Evolutionary conservation across 495 filamentous ascomycete species (phyloP).

Genomic region (Aspergillus baeticus): DNA sequence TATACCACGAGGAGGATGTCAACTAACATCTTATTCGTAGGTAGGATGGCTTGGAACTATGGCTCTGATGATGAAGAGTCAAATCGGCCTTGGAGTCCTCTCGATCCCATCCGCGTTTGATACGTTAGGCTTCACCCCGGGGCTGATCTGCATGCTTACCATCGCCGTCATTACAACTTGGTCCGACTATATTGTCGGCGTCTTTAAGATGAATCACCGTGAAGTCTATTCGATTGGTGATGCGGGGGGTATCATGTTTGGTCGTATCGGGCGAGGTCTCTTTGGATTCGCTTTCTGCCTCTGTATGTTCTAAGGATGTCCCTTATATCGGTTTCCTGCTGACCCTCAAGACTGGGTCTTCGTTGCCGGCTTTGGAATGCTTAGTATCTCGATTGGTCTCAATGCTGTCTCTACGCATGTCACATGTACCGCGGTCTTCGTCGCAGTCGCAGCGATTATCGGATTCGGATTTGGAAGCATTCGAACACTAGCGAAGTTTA

Average conservation of each 20-base stretch:
- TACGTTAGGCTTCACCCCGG: constrained; percentile 56
- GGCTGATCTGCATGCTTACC: constrained; percentile 48
- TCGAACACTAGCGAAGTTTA: constrained; percentile 37
- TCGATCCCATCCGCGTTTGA: constrained; percentile 61
- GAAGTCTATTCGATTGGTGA: constrained; percentile 68
- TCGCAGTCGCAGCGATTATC: constrained; percentile 33
- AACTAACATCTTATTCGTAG: constrained; percentile 10
- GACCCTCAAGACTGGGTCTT: constrained; percentile 54
- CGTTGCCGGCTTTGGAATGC: constrained; percentile 46
- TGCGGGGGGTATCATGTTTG: constrained; percentile 62
- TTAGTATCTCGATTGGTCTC: constrained; percentile 68
- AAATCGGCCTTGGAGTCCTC: constrained; percentile 62
- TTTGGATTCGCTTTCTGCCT: constrained; percentile 54
- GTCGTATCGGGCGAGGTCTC: constrained; percentile 58
- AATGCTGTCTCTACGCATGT: constrained; percentile 62
- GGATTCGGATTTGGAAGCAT: constrained; percentile 35
- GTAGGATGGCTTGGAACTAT: constrained; percentile 35
- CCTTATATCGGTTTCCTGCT: constrained; percentile 17
- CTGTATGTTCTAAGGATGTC: constrained; percentile 21
- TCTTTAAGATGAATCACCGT: constrained; percentile 67
- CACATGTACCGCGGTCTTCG: constrained; percentile 56
- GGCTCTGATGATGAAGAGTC: constrained; percentile 42
- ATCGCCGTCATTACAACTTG: constrained; percentile 67
- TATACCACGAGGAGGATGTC: neutral
- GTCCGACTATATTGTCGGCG: constrained; percentile 69